Base-by-base conservation (phyloP, 176 grass and related monocot species). In the Hyparrhenia diplandra region DNA sequence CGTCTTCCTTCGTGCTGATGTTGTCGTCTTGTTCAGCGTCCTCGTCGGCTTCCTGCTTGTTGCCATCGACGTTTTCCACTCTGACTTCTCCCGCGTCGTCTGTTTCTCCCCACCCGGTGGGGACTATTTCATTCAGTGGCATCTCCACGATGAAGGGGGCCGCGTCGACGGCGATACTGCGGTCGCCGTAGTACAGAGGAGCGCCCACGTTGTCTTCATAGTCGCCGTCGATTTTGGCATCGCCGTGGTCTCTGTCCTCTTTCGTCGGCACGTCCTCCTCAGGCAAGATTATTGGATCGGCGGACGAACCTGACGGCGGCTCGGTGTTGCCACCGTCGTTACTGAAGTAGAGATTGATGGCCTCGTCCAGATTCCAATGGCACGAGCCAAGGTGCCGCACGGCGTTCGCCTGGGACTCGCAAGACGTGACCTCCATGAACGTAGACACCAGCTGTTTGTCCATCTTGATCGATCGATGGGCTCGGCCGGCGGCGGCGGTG, bases 351-450 rank as follows among this genome's bases (percentile, higher is more conserved):
- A 80, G 61, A 73, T 89, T 75, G 29, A 87, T 36, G 17, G 92
- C 91, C 13, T 77, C n/a, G 10, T 93, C 94, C 8, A 90, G 86
- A 37, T 87, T 76, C 34, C 94, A 87, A 17, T 71, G 64, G 82
- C 85, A 87, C 23, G 67, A 78, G 11, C 82, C 58, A 17, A 97
- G 81, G 20, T 74, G 55, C 0, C 74, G 84, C 42, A 77, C 79
- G 60, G 90, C 84, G 23, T 75, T 16, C 20, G 76, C 42, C 13
- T 86, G 91, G 20, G 92, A 89, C 17, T 81, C 86, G 57, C 90
- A 91, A 6, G 88, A 83, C 40, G 92, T 93, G 59, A 97, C n/a
- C n/a, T 91, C 86, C 39, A 86, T 75, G 62, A 86, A 86, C 3
- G n/a, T 67, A 1, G 6, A 32, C 10, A 86, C 47, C 10, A 25